phyloP scores from a whole-genome alignment of 176 grass and related monocot species.

The Rhynchospora pubera region DNA sequence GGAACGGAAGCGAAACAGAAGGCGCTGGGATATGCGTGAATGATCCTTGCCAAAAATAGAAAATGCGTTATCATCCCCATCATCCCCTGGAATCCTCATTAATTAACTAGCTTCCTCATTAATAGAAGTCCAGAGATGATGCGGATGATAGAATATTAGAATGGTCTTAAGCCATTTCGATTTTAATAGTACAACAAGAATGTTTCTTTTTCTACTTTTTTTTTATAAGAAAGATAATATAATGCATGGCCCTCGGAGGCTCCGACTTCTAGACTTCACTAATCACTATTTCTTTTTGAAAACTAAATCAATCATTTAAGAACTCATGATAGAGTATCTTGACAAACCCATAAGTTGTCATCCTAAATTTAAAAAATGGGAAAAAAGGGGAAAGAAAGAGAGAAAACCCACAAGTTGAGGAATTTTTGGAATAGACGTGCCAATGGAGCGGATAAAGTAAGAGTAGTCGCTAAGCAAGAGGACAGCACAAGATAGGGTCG shows the following conservation, averaged over 20 bases:
- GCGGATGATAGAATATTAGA: no score
- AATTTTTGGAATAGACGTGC: conserved; percentile 1
- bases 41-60: no score
- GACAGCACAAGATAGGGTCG: not conserved
- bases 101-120: no score
- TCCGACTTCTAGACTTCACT: not conserved
- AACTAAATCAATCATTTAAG: conserved; percentile 2
- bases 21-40: no score
- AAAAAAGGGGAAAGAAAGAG: no score
- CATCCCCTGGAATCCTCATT: no score
- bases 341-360: conserved; percentile 3
- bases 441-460: conserved; percentile 9
- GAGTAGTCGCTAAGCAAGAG: conserved; percentile 14
- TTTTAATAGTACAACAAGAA: not conserved
- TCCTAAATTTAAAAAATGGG: no score
- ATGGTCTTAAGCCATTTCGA: no score
- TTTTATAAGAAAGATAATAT: not conserved
- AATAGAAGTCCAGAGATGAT: no score
- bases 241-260: not conserved
- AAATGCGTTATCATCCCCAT: no score
- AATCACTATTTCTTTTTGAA: not conserved
- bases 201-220: not conserved
- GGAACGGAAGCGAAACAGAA: no score
- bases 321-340: conserved; percentile 11
- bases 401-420: not conserved